phyloP scores from a whole-genome alignment of 164 flowering plant species.

The Dillenia suffruticosa region DNA sequence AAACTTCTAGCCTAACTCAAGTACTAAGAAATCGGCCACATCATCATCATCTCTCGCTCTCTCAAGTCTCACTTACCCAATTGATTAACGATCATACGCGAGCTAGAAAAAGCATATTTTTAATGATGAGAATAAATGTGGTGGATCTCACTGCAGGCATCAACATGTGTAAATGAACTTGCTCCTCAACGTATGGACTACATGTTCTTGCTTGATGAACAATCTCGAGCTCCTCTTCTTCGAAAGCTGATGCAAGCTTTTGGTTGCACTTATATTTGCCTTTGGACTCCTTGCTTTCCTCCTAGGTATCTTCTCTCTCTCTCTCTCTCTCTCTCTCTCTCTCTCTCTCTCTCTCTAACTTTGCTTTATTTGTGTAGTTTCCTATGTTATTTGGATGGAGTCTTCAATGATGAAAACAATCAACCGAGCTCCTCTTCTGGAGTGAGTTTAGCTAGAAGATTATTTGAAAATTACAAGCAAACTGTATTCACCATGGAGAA shows the following conservation, averaged over 20 bases:
- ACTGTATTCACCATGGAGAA: conserved; percentile 17
- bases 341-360: background rate
- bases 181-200: conserved; percentile 37
- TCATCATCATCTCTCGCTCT: background rate
- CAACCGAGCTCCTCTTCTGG: conserved; percentile 39
- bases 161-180: no score
- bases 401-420: conserved; percentile 29
- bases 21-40: no score
- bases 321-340: background rate
- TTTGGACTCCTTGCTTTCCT: conserved; percentile 38
- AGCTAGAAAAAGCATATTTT: background rate
- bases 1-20: no score
- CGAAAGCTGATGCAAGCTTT: conserved; percentile 27
- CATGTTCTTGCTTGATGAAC: conserved; percentile 33
- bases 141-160: no score
- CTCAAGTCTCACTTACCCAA: background rate
- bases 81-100: background rate
- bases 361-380: conserved; percentile 34
- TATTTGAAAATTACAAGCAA: conserved; percentile 41
- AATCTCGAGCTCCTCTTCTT: conserved; percentile 27
- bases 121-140: no score
- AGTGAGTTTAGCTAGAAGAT: conserved; percentile 19
- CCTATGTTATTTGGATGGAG: conserved; percentile 32
- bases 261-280: conserved; percentile 59
- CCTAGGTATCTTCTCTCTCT: background rate